These are phyloP conservation scores for Epichloe typhina DNA, from an alignment of 2,329 filamentous ascomycete species.

Conservation along the genomic window DNA sequence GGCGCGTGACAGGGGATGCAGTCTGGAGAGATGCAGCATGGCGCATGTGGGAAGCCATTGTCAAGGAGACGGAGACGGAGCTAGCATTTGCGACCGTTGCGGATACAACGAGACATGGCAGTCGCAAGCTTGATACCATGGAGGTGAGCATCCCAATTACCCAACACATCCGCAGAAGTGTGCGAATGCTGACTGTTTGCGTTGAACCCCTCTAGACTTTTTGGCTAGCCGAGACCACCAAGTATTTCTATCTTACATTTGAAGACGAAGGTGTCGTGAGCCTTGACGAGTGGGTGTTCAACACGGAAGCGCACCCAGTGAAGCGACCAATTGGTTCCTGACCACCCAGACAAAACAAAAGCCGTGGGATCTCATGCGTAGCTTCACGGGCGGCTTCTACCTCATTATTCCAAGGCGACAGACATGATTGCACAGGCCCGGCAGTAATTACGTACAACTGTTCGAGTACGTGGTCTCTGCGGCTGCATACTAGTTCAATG, in stretches of 20 bases:
- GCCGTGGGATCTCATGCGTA: too few species aligned
- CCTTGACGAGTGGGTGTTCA: slow-evolving; percentile 58
- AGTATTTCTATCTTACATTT: slow-evolving; percentile 67
- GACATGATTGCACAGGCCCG: too few species aligned
- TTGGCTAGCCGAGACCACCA: slow-evolving; percentile 65
- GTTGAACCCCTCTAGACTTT: slow-evolving; percentile 32
- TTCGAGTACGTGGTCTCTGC: too few species aligned
- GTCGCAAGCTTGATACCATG: slow-evolving; percentile 43
- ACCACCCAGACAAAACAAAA: too few species aligned
- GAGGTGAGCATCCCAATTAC: slow-evolving; percentile 29
- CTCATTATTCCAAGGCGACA: too few species aligned
- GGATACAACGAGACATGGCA: slow-evolving; percentile 20
- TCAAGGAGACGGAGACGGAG: slow-evolving; percentile 28
- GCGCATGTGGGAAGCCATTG: slow-evolving; percentile 33
- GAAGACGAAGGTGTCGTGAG: slow-evolving; percentile 48
- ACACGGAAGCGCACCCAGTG: slow-evolving; percentile 43
- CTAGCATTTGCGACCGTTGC: slow-evolving; percentile 29
- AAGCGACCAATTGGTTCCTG: slow-evolving; percentile 16
- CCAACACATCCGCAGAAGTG: neutral
- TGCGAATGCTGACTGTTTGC: neutral
- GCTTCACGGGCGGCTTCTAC: too few species aligned
- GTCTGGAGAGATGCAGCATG: slow-evolving; percentile 32
- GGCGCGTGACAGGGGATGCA: slow-evolving; percentile 33
- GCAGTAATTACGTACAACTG: too few species aligned
- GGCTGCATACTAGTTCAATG: too few species aligned